Evolutionary conservation across 2,329 filamentous ascomycete species (phyloP).

Genomic region (Rachicladosporium sp.): DNA sequence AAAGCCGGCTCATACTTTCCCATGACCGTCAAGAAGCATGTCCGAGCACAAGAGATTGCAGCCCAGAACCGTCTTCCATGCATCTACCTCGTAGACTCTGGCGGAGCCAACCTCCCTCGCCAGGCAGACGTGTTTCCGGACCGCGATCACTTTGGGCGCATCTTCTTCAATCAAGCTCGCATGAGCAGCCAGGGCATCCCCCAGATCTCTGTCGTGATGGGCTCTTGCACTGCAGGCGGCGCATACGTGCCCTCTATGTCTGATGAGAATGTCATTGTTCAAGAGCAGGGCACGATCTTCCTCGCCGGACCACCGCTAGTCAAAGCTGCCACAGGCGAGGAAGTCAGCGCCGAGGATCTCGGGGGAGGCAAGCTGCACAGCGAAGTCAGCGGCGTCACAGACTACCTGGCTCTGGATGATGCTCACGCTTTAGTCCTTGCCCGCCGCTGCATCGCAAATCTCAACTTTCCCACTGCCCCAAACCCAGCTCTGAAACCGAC

Average conservation of each 20-base stretch:
- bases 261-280: conserved; percentile 93
- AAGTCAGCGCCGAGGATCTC: conserved; percentile 79
- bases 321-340: conserved; percentile 89
- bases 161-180: conserved; percentile 95
- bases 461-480: conserved; percentile 62
- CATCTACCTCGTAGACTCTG: conserved; percentile 92
- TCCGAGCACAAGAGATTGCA: conserved; percentile 81
- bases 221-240: conserved; percentile 87
- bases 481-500: conserved; percentile 24
- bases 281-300: conserved; percentile 94
- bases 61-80: conserved; percentile 76
- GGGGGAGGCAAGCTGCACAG: conserved; percentile 84
- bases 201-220: conserved; percentile 93
- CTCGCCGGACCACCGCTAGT: conserved; percentile 87
- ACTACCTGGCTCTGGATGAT: conserved; percentile 90
- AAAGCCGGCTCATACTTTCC: conserved; percentile 97
- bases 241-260: conserved; percentile 97
- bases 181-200: conserved; percentile 86
- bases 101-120: conserved; percentile 86
- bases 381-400: conserved; percentile 81
- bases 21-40: conserved; percentile 94
- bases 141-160: conserved; percentile 85
- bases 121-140: conserved; percentile 95
- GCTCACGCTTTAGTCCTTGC: conserved; percentile 82
- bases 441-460: conserved; percentile 69